A percentile compares a stretch with the other conserved stretches of the same genome.
Evolutionary conservation across 306 rosid genomes (phyloP).

Genomic region (Astragalus glycyphyllos): DNA sequence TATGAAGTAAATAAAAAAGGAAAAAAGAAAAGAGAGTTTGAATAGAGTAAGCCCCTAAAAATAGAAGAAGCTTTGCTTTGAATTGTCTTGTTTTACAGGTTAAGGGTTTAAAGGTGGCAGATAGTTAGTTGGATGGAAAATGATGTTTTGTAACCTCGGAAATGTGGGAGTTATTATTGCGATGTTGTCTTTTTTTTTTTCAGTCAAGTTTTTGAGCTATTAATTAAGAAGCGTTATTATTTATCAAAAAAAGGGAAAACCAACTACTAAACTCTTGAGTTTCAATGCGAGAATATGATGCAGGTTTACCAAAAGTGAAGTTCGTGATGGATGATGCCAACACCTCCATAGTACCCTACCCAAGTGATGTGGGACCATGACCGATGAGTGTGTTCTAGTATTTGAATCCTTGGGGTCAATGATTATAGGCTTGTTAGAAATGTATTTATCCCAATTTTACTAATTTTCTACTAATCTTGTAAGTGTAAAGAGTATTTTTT

Average conservation of each 20-base stretch:
- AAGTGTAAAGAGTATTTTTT: too few species aligned
- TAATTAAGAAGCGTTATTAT: neutral
- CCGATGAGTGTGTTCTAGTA: neutral
- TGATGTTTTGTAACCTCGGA: conserved; percentile 46
- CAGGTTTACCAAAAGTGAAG: conserved; percentile 6
- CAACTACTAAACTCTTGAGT: conserved; percentile 8
- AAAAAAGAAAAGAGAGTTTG: neutral
- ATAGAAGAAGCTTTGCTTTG: neutral
- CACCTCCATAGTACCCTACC: neutral
- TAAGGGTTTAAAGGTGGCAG: conserved; percentile 44
- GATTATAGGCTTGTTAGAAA: neutral
- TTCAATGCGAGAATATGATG: neutral
- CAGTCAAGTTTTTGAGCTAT: neutral
- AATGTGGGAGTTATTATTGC: conserved; percentile 46
- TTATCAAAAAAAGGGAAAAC: neutral
- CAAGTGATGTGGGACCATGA: conserved; percentile 35
- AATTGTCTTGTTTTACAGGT: neutral
- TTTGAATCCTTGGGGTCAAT: neutral
- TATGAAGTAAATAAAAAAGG: neutral
- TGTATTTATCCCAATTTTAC: too few species aligned
- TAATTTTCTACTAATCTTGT: too few species aligned
- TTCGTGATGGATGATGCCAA: conserved; percentile 27
- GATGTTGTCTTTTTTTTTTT: conserved; percentile 4
- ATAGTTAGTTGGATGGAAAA: conserved; percentile 39
- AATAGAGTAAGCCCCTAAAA: too few species aligned